Percentiles rank a stretch among this genome's conserved stretches.
phyloP scores from a whole-genome alignment of 1,284 basidiomycete species.

The Rhodotorula mucilaginosa region DNA sequence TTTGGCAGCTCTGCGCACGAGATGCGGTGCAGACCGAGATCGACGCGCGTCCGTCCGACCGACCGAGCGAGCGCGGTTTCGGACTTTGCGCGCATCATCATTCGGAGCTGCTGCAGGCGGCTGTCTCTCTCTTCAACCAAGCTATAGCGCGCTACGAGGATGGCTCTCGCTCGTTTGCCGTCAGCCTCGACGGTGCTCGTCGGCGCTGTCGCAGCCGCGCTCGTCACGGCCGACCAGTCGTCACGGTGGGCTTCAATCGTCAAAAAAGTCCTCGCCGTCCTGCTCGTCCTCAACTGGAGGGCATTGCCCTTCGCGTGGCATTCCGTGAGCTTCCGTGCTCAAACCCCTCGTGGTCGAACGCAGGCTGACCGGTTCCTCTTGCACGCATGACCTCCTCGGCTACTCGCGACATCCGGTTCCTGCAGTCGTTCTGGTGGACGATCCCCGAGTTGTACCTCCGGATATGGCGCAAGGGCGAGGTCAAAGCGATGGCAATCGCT shows the following conservation, averaged over 20 bases:
- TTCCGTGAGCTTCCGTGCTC: conserved; percentile 7
- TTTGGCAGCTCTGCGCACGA: too few species aligned
- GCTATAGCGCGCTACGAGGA: not conserved
- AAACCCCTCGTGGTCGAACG: too few species aligned
- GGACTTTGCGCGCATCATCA: not conserved
- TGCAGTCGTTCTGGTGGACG: conserved; percentile 10
- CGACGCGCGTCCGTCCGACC: too few species aligned
- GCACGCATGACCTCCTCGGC: not conserved
- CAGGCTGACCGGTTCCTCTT: not conserved
- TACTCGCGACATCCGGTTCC: not conserved
- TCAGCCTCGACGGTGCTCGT: conserved; percentile 13
- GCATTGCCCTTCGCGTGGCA: conserved; percentile 32
- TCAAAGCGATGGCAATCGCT: conserved; percentile 27
- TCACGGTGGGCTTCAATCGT: not conserved
- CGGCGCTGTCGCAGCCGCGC: not conserved
- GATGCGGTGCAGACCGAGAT: too few species aligned
- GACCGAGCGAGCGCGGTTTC: not conserved
- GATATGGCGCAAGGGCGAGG: conserved; percentile 22
- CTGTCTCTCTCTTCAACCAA: too few species aligned
- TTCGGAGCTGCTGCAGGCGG: too few species aligned
- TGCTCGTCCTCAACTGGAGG: conserved; percentile 35
- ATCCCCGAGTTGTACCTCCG: conserved; percentile 23
- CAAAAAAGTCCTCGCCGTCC: conserved; percentile 21
- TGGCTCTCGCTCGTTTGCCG: conserved; percentile 15
- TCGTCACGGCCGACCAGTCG: conserved; percentile 3